Evolutionary conservation across 2,329 filamentous ascomycete species (phyloP), one percentile per base, ranked within the genome.

Genomic region (Pseudogymnoascus destructans): DNA sequence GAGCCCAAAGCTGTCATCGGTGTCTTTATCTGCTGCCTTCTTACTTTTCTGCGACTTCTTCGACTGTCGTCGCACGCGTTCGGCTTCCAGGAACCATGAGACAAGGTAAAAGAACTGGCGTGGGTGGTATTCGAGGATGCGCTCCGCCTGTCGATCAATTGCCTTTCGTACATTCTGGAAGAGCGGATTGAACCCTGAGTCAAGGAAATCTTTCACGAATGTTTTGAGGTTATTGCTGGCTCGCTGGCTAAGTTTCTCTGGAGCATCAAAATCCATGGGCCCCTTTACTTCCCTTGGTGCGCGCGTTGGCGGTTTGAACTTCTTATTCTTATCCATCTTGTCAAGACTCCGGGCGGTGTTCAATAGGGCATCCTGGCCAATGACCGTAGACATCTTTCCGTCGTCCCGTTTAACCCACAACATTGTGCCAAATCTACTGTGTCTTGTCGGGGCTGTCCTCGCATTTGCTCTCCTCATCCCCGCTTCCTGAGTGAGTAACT

Each of bases 391-490:
- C 65, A 93, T 81, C 66, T 91, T 91, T 38, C 54, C 54, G 64
- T 91, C 86, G 55, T 90, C 87, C 59, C 91, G 79, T 73, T 95
- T 89, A 35, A 98, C 82, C 91, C 92, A 97, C 32, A 96, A 84
- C 88, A 97, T 97, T 9, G 91, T 95, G 2, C 93, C 93, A 67
- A 97, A 98, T 32, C 93, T 82, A 65, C 91, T 95, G 71, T 98
- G 93, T 54, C 93, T 78, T 2, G 89, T 91, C 0, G 91, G 88
- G 2, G 87, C 87, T 67, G 84, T 84, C 64, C 84, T 85, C 58
- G 86, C 85, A 65, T 90, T 86, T 55, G 85, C 80, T 65, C 85
- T 82, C 58, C 89, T 77, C 82, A 95, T 87, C n/a, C 84, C 81
- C 1, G 84, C 84, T 71, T 98, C 93, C 67, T 93, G 89, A 58